These are phyloP conservation scores for Pseudonectria foliicola DNA, from an alignment of 2,329 filamentous ascomycete species.

Conservation along the genomic window DNA sequence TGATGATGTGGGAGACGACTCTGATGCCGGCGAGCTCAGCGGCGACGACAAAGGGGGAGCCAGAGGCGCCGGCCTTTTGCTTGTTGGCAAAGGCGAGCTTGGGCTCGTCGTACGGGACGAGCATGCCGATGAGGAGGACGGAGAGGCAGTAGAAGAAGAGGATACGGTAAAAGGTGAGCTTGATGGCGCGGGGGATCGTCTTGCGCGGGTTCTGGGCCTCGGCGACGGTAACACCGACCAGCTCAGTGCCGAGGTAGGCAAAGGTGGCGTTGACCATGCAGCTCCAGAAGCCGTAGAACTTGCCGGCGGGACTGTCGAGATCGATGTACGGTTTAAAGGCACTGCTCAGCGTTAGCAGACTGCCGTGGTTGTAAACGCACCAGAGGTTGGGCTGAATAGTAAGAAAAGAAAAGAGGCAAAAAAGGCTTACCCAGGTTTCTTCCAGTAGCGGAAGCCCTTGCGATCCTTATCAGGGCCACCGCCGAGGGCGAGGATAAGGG, in stretches of 20 bases:
- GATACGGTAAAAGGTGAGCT: slow-evolving; percentile 75
- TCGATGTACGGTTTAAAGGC: slow-evolving; percentile 27
- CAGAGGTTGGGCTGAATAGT: too few relatives aligned
- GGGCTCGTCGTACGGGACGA: slow-evolving; percentile 62
- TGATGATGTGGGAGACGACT: slow-evolving; percentile 59
- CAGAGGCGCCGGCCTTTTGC: slow-evolving; percentile 31
- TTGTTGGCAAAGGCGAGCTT: slow-evolving; percentile 53
- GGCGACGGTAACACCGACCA: slow-evolving; percentile 71
- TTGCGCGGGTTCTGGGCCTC: slow-evolving; percentile 74
- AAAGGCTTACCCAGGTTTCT: slow-evolving; percentile 38
- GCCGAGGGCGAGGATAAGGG: slow-evolving; percentile 55
- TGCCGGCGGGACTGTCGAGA: slow-evolving; percentile 30
- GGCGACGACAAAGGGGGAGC: slow-evolving; percentile 68
- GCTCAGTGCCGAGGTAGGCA: slow-evolving; percentile 69
- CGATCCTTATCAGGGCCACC: slow-evolving; percentile 57
- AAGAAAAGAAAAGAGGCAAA: not conserved
- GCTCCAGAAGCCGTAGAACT: slow-evolving; percentile 60
- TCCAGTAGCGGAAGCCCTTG: slow-evolving; percentile 62
- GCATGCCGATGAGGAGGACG: slow-evolving; percentile 68
- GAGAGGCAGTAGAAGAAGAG: slow-evolving; percentile 71
- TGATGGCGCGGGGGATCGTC: slow-evolving; percentile 71
- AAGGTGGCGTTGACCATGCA: slow-evolving; percentile 72
- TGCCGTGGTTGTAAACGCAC: too few relatives aligned
- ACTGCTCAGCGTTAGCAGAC: slow-evolving; percentile 19
- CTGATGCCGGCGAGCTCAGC: slow-evolving; percentile 58